A percentile compares a stretch with the other conserved stretches of the same genome.
These are phyloP conservation scores for Plasmopara viticola DNA, from an alignment of 352 stramenopile genomes.

Conservation along the genomic window DNA sequence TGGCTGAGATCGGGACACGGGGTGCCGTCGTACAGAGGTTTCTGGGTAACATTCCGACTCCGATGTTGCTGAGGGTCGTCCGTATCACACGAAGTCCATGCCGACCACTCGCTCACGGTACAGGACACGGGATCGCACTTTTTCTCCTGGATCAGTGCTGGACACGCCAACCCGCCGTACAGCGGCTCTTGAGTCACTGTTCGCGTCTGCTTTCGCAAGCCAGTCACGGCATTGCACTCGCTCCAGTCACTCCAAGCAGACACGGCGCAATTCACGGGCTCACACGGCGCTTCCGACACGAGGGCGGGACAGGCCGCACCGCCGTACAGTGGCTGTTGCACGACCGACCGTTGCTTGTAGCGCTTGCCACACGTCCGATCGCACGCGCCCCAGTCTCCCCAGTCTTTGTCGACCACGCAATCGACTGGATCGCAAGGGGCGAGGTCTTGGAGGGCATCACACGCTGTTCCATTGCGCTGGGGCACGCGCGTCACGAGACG, in stretches of 20 bases:
- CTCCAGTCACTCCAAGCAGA: constrained; percentile 38
- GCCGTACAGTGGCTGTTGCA: constrained; percentile 27
- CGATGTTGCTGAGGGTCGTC: constrained; percentile 37
- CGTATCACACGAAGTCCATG: constrained; percentile 49
- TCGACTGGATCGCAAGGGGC: constrained; percentile 30
- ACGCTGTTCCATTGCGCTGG: constrained; percentile 27
- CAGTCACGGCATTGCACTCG: constrained; percentile 32
- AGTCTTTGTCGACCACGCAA: constrained; percentile 36
- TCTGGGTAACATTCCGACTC: constrained; percentile 27
- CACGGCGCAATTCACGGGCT: constrained; percentile 44
- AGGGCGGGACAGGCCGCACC: constrained; percentile 23
- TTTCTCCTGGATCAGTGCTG: constrained; percentile 31
- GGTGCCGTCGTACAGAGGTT: constrained; percentile 26
- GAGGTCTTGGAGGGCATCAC: constrained; percentile 26
- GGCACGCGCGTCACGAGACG: constrained; percentile 18
- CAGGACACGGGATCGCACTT: constrained; percentile 43
- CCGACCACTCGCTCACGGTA: constrained; percentile 30
- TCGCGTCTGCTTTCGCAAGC: constrained; percentile 32
- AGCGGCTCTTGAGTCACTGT: constrained; percentile 19
- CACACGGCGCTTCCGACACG: constrained; percentile 30
- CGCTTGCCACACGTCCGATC: constrained; percentile 29
- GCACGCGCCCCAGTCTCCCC: constrained; percentile 39
- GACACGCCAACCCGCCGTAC: constrained; percentile 41
- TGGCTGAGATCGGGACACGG: constrained; percentile 31
- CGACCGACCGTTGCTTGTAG: constrained; percentile 31